Evolutionary conservation across 768 basidiomycete species (phyloP), one percentile per base, ranked within the genome.

Genomic region (Leccinum boreale): DNA sequence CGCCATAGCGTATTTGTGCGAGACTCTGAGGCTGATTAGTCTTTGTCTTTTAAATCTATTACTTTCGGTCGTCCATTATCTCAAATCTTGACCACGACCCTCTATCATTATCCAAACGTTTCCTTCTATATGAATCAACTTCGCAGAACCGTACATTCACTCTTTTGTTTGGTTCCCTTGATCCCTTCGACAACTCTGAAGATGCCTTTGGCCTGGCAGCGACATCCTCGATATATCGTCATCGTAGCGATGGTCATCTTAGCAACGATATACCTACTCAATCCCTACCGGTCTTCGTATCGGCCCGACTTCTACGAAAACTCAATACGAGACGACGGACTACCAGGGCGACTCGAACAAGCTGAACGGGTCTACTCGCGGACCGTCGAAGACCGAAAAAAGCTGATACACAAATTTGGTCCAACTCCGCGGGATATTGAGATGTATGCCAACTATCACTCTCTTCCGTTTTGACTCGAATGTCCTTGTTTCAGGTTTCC

Each of bases 221-320:
- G 81, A 56, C 82, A 85, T 66, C 83, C 83, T 28, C 79, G 81
- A 62, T 85, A 84, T 70, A 68, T 75, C 57, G 58, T 82, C 57
- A 67, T 77, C 63, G 69, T 81, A 50, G 68, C 76, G 35, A 49
- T 77, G 56, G 70, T 76, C 42, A 74, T 83, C 46, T 58, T 75
- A 50, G 68, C 73, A 47, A 77, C 82, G 19, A 67, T 82, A 66
- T 81, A 80, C 65, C 64, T 85, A n/a, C 75, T 83, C 56, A 68
- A 71, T 53, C 73, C 76, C 28, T 72, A 73, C 52, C 69, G 70
- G 49, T 58, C 68, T 24, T 57, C 69, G 12, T 64, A 69, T 36
- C 62, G 65, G 29, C 39, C 57, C 9, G 67, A 64, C 58, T 59
- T 55, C 35, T 67, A 62, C 58, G 63, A 69, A 50, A 52, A 63